Conservation (phyloP, 192 early-diverging fungal genomes). For the Coemansia sp. region DNA sequence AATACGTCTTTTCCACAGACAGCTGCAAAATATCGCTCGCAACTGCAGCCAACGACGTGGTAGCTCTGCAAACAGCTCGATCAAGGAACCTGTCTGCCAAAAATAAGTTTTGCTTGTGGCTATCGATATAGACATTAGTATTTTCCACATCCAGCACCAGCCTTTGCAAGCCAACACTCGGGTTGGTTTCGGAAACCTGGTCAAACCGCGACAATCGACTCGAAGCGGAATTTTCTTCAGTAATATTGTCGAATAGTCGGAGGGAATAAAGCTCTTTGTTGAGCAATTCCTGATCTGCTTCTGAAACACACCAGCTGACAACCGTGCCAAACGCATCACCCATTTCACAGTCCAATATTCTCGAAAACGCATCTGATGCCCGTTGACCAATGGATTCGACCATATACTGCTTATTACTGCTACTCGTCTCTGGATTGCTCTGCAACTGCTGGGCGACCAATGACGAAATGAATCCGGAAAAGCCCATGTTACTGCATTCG, state of each 20-base stretch:
- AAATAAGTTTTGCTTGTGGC: neutral
- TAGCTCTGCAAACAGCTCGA: constrained; percentile 1
- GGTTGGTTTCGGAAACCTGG: neutral
- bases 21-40: neutral
- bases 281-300: neutral
- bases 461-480: constrained; percentile 28
- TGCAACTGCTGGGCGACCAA: constrained; percentile 3
- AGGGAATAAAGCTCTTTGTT: neutral
- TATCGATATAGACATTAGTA: neutral
- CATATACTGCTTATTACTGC: neutral
- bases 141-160: neutral
- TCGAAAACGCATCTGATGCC: neutral
- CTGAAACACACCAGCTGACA: neutral
- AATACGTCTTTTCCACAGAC: neutral
- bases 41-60: neutral
- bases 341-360: constrained; percentile 9
- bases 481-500: constrained; percentile 27
- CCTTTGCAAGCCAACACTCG: neutral
- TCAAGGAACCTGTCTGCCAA: constrained; percentile 15
- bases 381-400: neutral
- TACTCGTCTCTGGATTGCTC: neutral
- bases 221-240: neutral
- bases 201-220: constrained; percentile 1
- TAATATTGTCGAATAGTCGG: neutral
- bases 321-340: constrained; percentile 4